Percentiles rank a stretch among this genome's conserved stretches.
phyloP scores from a whole-genome alignment of 2,329 filamentous ascomycete species.

The Xenoacremonium recifei region DNA sequence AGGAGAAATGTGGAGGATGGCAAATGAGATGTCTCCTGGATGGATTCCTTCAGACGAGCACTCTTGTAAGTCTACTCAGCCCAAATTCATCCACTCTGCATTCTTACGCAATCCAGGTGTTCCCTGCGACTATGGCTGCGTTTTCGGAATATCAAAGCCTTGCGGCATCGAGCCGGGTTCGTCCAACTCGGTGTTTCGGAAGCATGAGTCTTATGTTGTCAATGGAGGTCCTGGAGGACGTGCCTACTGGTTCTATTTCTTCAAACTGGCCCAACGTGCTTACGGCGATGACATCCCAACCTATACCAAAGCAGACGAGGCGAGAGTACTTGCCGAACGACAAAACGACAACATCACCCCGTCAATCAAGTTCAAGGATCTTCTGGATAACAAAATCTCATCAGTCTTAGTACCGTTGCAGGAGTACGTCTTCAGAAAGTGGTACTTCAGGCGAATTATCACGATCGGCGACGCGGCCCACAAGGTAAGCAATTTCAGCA shows the following conservation, averaged over 20 bases:
- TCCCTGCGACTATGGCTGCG: conserved; percentile 7
- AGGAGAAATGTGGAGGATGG: conserved; percentile 25
- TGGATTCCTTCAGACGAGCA: conserved; percentile 17
- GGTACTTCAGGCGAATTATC: conserved; percentile 38
- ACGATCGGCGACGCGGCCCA: conserved; percentile 41
- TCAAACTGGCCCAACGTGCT: conserved; percentile 1
- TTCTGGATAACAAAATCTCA: conserved; percentile 15
- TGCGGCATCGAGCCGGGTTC: conserved; percentile 3
- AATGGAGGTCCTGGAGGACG: conserved; percentile 33
- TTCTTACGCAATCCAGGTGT: not conserved
- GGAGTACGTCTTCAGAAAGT: conserved; percentile 37
- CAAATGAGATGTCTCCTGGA: conserved; percentile 18
- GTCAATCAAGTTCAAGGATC: conserved; percentile 1
- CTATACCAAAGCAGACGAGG: conserved; percentile 5
- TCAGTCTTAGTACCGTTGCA: conserved; percentile 31
- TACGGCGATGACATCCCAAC: conserved; percentile 7
- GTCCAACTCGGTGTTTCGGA: conserved; percentile 2
- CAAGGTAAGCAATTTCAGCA: conserved; percentile 25
- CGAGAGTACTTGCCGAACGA: not conserved
- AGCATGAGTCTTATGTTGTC: conserved; percentile 2
- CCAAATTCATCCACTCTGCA: no score
- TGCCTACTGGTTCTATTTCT: conserved; percentile 29
- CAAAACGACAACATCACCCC: conserved; percentile 1
- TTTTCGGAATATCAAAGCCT: conserved; percentile 11
- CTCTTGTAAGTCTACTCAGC: not conserved